Conservation (phyloP, 805 yeast species). For the Wickerhamiella allomyrinae region DNA sequence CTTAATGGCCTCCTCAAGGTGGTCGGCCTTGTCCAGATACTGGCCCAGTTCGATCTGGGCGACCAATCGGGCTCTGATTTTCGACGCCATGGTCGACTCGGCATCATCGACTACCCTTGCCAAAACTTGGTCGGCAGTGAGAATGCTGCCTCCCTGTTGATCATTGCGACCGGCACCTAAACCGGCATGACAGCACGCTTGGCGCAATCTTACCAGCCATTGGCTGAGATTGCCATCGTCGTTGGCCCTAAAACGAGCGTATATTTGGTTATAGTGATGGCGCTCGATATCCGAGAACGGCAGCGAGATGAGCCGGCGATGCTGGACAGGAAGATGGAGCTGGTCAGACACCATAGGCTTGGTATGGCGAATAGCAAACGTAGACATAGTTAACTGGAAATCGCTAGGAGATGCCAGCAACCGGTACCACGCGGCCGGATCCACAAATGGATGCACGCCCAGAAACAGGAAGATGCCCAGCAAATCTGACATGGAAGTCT, state of each 20-base stretch:
- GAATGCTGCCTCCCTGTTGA: constrained; percentile 15
- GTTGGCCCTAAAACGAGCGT: constrained; percentile 46
- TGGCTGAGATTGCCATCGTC: constrained; percentile 34
- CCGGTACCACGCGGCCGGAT: constrained; percentile 31
- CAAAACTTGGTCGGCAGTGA: constrained; percentile 56
- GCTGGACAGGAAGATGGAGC: constrained; percentile 65
- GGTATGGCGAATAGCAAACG: constrained; percentile 61
- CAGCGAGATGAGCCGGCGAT: constrained; percentile 49
- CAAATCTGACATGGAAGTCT: constrained; percentile 49
- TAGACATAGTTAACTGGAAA: constrained; percentile 38
- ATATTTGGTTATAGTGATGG: constrained; percentile 58
- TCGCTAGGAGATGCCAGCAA: constrained; percentile 27
- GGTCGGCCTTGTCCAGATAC: constrained; percentile 41
- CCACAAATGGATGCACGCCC: constrained; percentile 49
- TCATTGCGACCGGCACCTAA: background rate
- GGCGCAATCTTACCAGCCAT: constrained; percentile 63
- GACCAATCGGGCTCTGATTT: constrained; percentile 14
- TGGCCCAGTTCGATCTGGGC: constrained; percentile 50
- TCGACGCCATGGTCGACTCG: constrained; percentile 25
- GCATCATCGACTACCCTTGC: constrained; percentile 48
- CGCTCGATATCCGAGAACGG: constrained; percentile 77
- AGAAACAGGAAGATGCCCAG: constrained; percentile 57
- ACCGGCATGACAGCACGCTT: constrained; percentile 55
- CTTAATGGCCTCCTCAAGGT: constrained; percentile 37
- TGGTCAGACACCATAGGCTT: constrained; percentile 70